These are phyloP conservation scores for Gliomastix tumulicola DNA, from an alignment of 2,329 filamentous ascomycete genomes.

Conservation along the genomic window DNA sequence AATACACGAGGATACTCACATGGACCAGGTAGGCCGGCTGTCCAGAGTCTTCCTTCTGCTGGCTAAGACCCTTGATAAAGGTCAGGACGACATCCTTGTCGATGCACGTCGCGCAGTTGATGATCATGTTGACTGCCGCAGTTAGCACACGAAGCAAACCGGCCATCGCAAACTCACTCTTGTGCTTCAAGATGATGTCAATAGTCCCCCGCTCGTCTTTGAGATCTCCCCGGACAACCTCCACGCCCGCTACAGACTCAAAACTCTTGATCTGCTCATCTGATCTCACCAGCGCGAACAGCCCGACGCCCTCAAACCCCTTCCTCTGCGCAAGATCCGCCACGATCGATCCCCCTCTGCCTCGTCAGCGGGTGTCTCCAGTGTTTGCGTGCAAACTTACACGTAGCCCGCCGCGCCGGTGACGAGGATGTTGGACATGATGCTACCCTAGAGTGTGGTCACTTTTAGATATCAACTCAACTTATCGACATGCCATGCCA, in stretches of 20 bases:
- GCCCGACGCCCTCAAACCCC: slow-evolving; percentile 17
- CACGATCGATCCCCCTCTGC: slow-evolving; percentile 25
- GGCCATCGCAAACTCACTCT: slow-evolving; percentile 17
- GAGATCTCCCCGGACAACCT: slow-evolving; percentile 20
- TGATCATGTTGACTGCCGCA: slow-evolving; percentile 21
- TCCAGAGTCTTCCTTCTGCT: slow-evolving; percentile 14
- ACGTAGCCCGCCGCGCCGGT: slow-evolving; percentile 27
- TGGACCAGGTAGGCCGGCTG: slow-evolving; percentile 21
- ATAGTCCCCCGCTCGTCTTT: slow-evolving; percentile 15
- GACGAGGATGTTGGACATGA: slow-evolving; percentile 23
- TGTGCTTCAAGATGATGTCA: slow-evolving; percentile 10
- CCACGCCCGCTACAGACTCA: slow-evolving; percentile 16
- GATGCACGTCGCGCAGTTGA: slow-evolving; percentile 24
- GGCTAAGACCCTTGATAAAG: slow-evolving; percentile 22
- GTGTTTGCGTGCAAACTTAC: slow-evolving; percentile 5
- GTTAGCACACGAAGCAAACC: too few species aligned
- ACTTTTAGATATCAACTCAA: too few species aligned
- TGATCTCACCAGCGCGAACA: slow-evolving; percentile 21
- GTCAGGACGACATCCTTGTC: slow-evolving; percentile 14
- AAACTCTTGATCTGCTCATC: slow-evolving; percentile 20
- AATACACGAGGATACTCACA: slow-evolving; percentile 8
- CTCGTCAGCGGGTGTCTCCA: not conserved
- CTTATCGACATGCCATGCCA: too few species aligned
- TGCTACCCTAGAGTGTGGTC: too few species aligned
- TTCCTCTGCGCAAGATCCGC: slow-evolving; percentile 17